phyloP scores from a whole-genome alignment of 1,284 basidiomycete species.

The Cutaneotrichosporon sp. region DNA sequence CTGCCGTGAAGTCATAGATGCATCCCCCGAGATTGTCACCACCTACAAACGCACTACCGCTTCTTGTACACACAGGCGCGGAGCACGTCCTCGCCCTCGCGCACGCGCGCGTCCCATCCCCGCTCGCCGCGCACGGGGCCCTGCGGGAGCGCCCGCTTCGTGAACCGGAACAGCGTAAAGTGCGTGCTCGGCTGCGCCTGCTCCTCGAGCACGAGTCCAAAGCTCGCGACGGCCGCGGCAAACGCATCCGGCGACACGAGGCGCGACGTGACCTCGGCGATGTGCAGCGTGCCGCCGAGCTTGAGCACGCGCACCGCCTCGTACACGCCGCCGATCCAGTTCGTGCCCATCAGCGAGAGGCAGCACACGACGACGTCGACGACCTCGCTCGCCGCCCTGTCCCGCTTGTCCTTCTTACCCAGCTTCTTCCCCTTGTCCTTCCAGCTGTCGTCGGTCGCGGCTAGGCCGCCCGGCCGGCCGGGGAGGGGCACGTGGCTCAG shows the following conservation, averaged over 20 bases:
- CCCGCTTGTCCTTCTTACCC: constrained; percentile 15
- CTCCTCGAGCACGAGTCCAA: constrained; percentile 66
- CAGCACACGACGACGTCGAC: constrained; percentile 93
- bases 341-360: constrained; percentile 93
- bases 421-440: constrained; percentile 58
- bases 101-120: constrained; percentile 66
- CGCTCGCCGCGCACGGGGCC: constrained; percentile 56
- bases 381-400: constrained; percentile 56
- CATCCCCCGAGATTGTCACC: too few species aligned
- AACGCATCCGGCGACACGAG: constrained; percentile 78
- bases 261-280: constrained; percentile 94
- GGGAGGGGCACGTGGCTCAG: constrained; percentile 73
- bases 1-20: too few species aligned
- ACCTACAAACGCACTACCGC: constrained; percentile 58
- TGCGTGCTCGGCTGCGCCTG: constrained; percentile 71
- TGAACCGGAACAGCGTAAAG: constrained; percentile 84
- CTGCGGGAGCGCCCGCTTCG: constrained; percentile 60
- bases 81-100: constrained; percentile 65
- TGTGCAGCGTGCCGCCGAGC: constrained; percentile 75
- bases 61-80: constrained; percentile 98
- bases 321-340: constrained; percentile 87
- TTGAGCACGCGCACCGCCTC: constrained; percentile 88
- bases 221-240: constrained; percentile 64
- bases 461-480: constrained; percentile 63
- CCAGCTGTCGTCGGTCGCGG: constrained; percentile 48